Percentiles rank a stretch among this genome's conserved stretches.
These are phyloP conservation scores for Starmerella sirachaensis DNA, from an alignment of 805 yeast species.

Conservation along the genomic window DNA sequence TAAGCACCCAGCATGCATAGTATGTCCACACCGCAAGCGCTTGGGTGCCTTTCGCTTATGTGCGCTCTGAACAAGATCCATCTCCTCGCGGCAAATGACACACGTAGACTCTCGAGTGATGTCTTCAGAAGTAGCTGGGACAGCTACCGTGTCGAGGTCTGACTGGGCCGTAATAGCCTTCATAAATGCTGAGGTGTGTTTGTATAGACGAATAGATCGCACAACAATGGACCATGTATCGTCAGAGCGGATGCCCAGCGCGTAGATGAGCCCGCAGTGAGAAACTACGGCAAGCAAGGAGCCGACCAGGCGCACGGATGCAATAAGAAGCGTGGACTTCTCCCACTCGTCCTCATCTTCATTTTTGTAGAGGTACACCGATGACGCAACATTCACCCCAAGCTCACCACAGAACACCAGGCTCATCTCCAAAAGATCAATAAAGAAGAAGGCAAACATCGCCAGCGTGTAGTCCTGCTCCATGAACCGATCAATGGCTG, in stretches of 20 bases:
- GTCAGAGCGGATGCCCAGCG: slow-evolving; percentile 37
- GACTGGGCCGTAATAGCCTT: slow-evolving; percentile 33
- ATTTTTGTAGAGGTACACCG: slow-evolving; percentile 34
- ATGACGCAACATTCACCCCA: slow-evolving; percentile 44
- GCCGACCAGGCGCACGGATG: slow-evolving; percentile 42
- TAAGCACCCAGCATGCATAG: slow-evolving; percentile 78
- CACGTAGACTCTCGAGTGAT: slow-evolving; percentile 53
- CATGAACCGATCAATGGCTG: slow-evolving; percentile 3
- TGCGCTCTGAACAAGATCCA: slow-evolving; percentile 37
- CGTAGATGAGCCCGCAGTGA: slow-evolving; percentile 31
- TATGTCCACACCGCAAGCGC: slow-evolving; percentile 72
- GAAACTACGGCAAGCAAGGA: slow-evolving; percentile 38
- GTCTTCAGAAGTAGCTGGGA: slow-evolving; percentile 51
- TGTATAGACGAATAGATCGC: slow-evolving; percentile 26
- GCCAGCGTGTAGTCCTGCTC: slow-evolving; percentile 9
- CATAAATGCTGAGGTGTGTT: slow-evolving; percentile 24
- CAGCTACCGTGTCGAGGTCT: slow-evolving; percentile 51
- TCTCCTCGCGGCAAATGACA: slow-evolving; percentile 85
- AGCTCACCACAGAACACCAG: slow-evolving; percentile 44
- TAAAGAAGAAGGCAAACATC: slow-evolving; percentile 7
- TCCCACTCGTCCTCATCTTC: slow-evolving; percentile 66
- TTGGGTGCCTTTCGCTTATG: slow-evolving; percentile 50
- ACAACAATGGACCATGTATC: slow-evolving; percentile 32
- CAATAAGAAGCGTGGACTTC: slow-evolving; percentile 44
- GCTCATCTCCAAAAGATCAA: slow-evolving; percentile 57